Conservation (phyloP, 75 land plant genomes). For the Sequoiadendron giganteum region DNA sequence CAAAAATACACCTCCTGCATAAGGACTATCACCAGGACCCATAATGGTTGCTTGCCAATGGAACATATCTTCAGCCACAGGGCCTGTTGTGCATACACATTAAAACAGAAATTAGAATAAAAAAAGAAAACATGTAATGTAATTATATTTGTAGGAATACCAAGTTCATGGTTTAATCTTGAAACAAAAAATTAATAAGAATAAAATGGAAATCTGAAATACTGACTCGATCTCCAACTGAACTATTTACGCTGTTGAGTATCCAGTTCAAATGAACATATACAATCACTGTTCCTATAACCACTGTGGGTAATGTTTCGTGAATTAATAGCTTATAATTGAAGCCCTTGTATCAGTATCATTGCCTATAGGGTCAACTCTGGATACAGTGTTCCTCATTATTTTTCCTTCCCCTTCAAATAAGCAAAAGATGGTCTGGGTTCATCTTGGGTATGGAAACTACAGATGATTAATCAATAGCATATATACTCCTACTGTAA, state of each 20-base stretch:
- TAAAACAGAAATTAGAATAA: neutral
- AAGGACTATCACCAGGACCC: constrained; percentile 66
- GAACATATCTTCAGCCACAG: constrained; percentile 82
- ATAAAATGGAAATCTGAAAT: neutral
- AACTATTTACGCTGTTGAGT: neutral
- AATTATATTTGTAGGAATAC: neutral
- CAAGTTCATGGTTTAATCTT: neutral
- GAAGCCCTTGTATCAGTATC: neutral
- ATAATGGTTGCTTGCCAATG: constrained; percentile 77
- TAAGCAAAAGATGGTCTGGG: neutral
- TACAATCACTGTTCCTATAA: neutral
- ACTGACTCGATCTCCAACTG: neutral
- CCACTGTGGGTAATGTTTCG: neutral
- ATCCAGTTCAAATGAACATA: neutral
- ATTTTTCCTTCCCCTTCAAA: neutral
- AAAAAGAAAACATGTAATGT: neutral
- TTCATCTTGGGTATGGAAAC: neutral
- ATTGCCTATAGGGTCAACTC: neutral
- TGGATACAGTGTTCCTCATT: neutral
- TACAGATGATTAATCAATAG: neutral
- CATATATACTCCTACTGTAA: neutral
- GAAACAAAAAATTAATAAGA: neutral
- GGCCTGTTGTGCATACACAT: constrained; percentile 31
- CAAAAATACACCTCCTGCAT: constrained; percentile 68
- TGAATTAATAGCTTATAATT: neutral